Conservation (phyloP, 2,329 filamentous ascomycete species). For the Beauveria pseudobassiana region DNA sequence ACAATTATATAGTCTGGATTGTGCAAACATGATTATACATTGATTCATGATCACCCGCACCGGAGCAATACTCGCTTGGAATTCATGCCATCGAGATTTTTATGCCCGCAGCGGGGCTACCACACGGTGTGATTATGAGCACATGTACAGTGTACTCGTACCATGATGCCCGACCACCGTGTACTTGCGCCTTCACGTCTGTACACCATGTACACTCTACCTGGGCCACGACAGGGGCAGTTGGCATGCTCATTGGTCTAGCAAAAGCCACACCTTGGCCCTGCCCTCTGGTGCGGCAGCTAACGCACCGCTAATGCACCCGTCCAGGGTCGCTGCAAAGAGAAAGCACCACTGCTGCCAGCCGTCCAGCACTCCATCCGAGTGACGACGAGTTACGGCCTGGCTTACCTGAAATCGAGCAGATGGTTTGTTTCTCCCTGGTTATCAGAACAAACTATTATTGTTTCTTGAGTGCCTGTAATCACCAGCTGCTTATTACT, state of each 20-base stretch:
- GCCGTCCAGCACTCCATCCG: too few species aligned
- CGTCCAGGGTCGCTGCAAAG: not conserved
- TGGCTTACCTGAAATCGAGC: slow-evolving; percentile 1
- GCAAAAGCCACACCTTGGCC: not conserved
- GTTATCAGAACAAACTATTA: too few species aligned
- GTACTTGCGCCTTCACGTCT: too few species aligned
- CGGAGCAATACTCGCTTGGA: not conserved
- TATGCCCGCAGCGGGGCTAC: not conserved
- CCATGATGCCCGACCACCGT: not conserved
- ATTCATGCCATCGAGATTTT: not conserved
- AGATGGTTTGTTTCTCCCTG: too few species aligned
- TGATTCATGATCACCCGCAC: too few species aligned
- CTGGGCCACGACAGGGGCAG: not conserved
- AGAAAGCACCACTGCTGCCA: too few species aligned
- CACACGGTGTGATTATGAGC: not conserved
- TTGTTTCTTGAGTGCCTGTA: too few species aligned
- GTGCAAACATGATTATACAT: too few species aligned
- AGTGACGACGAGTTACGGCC: not conserved
- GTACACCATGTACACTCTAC: not conserved
- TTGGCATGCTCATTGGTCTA: not conserved
- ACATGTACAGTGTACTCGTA: not conserved
- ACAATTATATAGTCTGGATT: too few species aligned
- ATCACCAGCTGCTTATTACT: too few species aligned
- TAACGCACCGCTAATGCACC: not conserved
- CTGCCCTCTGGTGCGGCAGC: slow-evolving; percentile 3